Evolutionary conservation across 2,329 filamentous ascomycete species (phyloP).

Genomic region (Aspergillus proliferans): DNA sequence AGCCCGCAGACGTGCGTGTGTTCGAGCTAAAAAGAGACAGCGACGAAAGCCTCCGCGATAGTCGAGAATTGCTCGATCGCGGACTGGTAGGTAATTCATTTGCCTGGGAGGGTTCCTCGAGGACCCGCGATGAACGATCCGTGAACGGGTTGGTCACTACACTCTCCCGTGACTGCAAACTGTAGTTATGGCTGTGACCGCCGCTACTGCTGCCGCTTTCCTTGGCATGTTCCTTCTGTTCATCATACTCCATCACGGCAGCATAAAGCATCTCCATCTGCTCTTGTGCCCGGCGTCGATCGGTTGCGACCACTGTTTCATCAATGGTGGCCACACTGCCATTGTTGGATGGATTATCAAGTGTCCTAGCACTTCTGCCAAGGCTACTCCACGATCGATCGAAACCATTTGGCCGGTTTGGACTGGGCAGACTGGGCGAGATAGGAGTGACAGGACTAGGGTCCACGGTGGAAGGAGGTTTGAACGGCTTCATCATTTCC

Average conservation of each 20-base stretch:
- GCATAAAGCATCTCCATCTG: conserved; percentile 89
- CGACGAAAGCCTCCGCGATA: conserved; percentile 32
- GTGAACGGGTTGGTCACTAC: conserved; percentile 23
- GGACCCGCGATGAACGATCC: conserved; percentile 20
- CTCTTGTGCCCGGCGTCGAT: conserved; percentile 67
- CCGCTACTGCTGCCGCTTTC: conserved; percentile 12
- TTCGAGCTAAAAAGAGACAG: conserved; percentile 38
- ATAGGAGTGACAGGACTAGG: conserved; percentile 31
- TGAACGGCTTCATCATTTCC: conserved; percentile 50
- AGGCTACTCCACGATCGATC: conserved; percentile 35
- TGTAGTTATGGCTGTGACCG: neutral
- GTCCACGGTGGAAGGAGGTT: conserved; percentile 22
- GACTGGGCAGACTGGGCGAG: conserved; percentile 27
- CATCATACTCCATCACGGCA: conserved; percentile 84
- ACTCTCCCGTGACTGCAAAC: conserved; percentile 16
- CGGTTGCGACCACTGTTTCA: conserved; percentile 65
- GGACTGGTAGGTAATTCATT: conserved; percentile 22
- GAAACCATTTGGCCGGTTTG: conserved; percentile 30
- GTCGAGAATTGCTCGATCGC: conserved; percentile 26
- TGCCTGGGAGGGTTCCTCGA: conserved; percentile 17
- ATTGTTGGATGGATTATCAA: conserved; percentile 39
- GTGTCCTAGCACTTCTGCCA: conserved; percentile 27
- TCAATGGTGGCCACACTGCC: conserved; percentile 69
- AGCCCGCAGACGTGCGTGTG: conserved; percentile 32
- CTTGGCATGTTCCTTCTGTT: conserved; percentile 33